Percentiles rank a stretch among this genome's conserved stretches.
Evolutionary conservation across 106 monocot genomes (phyloP).

Genomic region (Dendrobium nobile): DNA sequence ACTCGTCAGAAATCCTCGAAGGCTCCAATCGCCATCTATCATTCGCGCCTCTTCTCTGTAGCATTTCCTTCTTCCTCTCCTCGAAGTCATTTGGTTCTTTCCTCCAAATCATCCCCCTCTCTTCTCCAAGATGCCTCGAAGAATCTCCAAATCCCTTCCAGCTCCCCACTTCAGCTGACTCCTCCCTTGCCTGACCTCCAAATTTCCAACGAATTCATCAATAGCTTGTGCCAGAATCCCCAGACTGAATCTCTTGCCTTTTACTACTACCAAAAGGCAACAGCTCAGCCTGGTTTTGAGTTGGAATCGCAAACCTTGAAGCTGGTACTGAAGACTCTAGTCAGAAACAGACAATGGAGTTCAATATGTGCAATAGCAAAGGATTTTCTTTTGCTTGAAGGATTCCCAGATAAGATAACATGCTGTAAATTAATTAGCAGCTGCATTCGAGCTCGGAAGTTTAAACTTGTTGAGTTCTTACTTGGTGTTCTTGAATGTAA

Average conservation of each 20-base stretch:
- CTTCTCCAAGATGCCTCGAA: conserved; percentile 30
- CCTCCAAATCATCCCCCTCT: conserved; percentile 35
- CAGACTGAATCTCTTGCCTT: conserved; percentile 37
- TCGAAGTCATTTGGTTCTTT: conserved; percentile 15
- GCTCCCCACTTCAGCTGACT: neutral
- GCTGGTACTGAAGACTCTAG: conserved; percentile 18
- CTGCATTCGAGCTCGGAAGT: conserved; percentile 54
- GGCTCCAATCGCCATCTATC: conserved; percentile 22
- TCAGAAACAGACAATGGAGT: conserved; percentile 49
- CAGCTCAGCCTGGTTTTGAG: conserved; percentile 28
- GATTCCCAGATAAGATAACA: conserved; percentile 33
- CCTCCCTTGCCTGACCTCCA: conserved; percentile 16
- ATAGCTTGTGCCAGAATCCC: conserved; percentile 26
- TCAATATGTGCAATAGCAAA: conserved; percentile 37
- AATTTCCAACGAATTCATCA: conserved; percentile 32
- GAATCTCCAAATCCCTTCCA: conserved; percentile 4
- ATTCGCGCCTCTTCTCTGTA: conserved; percentile 17
- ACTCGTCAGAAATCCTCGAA: conserved; percentile 2
- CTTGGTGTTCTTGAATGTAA: conserved; percentile 29
- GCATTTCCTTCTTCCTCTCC: conserved; percentile 1
- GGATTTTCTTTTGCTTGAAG: conserved; percentile 31
- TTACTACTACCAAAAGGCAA: conserved; percentile 44
- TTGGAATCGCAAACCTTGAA: conserved; percentile 25
- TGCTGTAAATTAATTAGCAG: conserved; percentile 29
- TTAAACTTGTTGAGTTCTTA: conserved; percentile 50